Base-by-base conservation (phyloP, 495 filamentous ascomycete genomes). In the Echria macrotheca region DNA sequence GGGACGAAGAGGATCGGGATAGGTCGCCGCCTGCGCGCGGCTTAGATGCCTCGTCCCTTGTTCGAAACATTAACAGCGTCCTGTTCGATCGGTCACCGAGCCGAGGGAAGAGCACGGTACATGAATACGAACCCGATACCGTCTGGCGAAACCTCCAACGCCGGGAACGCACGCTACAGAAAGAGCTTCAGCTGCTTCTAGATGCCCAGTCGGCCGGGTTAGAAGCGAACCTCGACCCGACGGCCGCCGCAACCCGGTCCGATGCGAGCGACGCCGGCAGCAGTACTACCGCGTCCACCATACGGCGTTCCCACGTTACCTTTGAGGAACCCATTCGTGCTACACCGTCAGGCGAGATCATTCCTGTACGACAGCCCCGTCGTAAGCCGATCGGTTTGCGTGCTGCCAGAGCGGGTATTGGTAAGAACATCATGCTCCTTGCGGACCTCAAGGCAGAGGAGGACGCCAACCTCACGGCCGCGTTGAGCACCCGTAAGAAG, bases 161-260 rank as follows among this genome's bases (percentile, higher is more conserved):
- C n/a, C 76, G 74, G 45, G 78, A 84, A 49, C 71, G 63, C 19
- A 68, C 79, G 43, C 80, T 96, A 14, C 83, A 95, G 51, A 73
- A 72, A 28, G 82, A 90, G 38, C 74, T 97, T 4, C 91, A 97
- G 64, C 60, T 69, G 21, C 68, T 95, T 4, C 78, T 97, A 22
- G 90, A 97, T 68, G 85, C 86, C 0, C 91, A 97, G 67, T 83
- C 84, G 37, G 78, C 83, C 29, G 87, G 87, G 21, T 73, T 95
- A 29, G 69, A 57, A 15, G 71, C 47, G 21, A 49, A 59, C 37
- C 42, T 56, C 4, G 60, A 66, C 23, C 58, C 57, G 5, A 31
- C 37, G 25, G 49, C 48, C 4, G 41, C 52, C 5, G 41, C 49
- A 25, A 31, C 24, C 3, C 47, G 33, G 3, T 48, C 52, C 5